Conservation (phyloP, 768 basidiomycete species). For the Tulasnella sp. region DNA sequence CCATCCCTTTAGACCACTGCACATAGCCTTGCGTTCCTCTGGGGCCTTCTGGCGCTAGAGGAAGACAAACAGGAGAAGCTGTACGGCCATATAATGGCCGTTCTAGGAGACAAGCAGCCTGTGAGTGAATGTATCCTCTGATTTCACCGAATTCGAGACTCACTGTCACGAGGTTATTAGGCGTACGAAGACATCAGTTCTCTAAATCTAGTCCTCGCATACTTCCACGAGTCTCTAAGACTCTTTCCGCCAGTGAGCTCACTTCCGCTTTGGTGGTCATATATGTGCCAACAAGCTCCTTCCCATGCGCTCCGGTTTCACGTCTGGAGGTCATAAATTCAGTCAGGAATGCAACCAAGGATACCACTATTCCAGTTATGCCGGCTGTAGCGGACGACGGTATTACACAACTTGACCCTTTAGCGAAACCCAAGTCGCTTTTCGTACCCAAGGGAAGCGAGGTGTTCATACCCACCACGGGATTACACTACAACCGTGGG, state of each 20-base stretch:
- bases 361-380: background rate
- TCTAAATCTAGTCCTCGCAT: background rate
- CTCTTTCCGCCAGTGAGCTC: slow-evolving; percentile 1
- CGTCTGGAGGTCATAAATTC: background rate
- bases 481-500: slow-evolving; percentile 12
- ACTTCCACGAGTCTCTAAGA: background rate
- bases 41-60: slow-evolving; percentile 3
- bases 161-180: background rate
- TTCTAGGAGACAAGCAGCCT: background rate
- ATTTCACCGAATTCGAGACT: background rate
- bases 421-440: background rate
- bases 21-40: slow-evolving; percentile 2
- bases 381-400: background rate
- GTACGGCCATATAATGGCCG: background rate
- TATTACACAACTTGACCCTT: background rate
- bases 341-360: background rate
- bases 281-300: too few relatives aligned
- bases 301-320: too few relatives aligned
- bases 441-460: slow-evolving; percentile 5
- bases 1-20: slow-evolving; percentile 4
- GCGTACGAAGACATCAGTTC: slow-evolving; percentile 6
- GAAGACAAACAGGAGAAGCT: slow-evolving; percentile 15
- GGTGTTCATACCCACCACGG: background rate
- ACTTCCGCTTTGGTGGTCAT: too few relatives aligned
- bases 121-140: background rate